These are phyloP conservation scores for Saccharomycopsis olivae DNA, from an alignment of 805 yeast genomes.

Conservation along the genomic window DNA sequence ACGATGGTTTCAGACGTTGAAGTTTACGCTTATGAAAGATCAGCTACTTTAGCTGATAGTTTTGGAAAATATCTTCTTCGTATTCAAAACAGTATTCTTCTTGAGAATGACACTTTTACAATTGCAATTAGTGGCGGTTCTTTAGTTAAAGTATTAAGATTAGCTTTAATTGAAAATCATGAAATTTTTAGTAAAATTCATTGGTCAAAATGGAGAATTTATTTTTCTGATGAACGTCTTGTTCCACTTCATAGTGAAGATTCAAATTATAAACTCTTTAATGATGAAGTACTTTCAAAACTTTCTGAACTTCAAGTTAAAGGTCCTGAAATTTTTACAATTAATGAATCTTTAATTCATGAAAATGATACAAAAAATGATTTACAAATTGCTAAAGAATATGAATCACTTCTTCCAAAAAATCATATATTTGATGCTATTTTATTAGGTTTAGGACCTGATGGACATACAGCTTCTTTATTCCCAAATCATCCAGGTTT, in stretches of 20 bases:
- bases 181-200: slow-evolving; percentile 34
- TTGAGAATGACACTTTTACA: slow-evolving; percentile 36
- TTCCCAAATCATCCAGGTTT: slow-evolving; percentile 79
- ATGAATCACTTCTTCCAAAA: slow-evolving; percentile 74
- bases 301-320: slow-evolving; percentile 25
- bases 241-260: slow-evolving; percentile 77
- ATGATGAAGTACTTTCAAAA: slow-evolving; percentile 48
- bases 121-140: slow-evolving; percentile 92
- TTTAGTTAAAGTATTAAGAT: slow-evolving; percentile 39
- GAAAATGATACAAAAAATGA: slow-evolving; percentile 37
- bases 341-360: slow-evolving; percentile 62
- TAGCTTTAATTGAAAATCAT: slow-evolving; percentile 53
- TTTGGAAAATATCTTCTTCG: slow-evolving; percentile 55
- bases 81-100: slow-evolving; percentile 51
- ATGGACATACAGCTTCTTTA: slow-evolving; percentile 92
- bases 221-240: slow-evolving; percentile 83
- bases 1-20: slow-evolving; percentile 12
- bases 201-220: slow-evolving; percentile 74
- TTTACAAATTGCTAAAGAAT: slow-evolving; percentile 87
- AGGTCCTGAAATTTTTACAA: slow-evolving; percentile 70
- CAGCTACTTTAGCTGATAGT: slow-evolving; percentile 50
- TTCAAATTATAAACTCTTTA: slow-evolving; percentile 77
- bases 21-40: slow-evolving; percentile 31
- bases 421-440: slow-evolving; percentile 91
- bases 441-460: slow-evolving; percentile 95